Evolutionary conservation across 2,329 filamentous ascomycete genomes (phyloP).

Genomic region (Lecanicillium sp.): DNA sequence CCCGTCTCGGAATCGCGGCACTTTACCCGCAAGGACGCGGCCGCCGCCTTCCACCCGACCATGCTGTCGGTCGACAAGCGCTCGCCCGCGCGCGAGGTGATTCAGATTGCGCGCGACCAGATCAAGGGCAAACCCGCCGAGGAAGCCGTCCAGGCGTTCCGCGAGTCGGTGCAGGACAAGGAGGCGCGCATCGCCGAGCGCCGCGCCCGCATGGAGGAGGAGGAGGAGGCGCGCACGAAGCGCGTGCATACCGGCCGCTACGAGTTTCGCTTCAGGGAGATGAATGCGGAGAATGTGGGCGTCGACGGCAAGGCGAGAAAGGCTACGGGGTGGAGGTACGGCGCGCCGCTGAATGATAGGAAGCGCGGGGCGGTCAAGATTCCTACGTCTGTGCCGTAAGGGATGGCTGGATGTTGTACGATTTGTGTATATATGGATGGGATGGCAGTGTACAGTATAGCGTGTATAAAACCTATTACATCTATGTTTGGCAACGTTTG

Average conservation of each 20-base stretch:
- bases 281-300: constrained; percentile 50
- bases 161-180: constrained; percentile 32
- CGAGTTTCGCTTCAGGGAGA: constrained; percentile 56
- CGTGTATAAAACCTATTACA: not conserved
- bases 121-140: constrained; percentile 25
- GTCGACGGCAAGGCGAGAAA: constrained; percentile 40
- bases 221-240: constrained; percentile 32
- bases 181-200: constrained; percentile 30
- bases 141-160: constrained; percentile 33
- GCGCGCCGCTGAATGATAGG: constrained; percentile 54
- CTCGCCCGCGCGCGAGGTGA: constrained; percentile 55
- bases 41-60: constrained; percentile 52
- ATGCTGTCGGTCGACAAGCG: constrained; percentile 54
- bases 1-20: constrained; percentile 55
- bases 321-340: constrained; percentile 56
- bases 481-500: too few species aligned
- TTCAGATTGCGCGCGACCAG: constrained; percentile 45
- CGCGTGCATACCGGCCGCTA: constrained; percentile 44
- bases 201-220: constrained; percentile 23
- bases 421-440: constrained; percentile 1
- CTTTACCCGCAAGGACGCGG: constrained; percentile 59
- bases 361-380: constrained; percentile 60
- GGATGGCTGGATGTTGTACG: constrained; percentile 10
- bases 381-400: constrained; percentile 51
- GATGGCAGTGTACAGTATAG: not conserved